Percentiles rank a stretch among this genome's conserved stretches.
Evolutionary conservation across 805 yeast genomes (phyloP).

Genomic region (Teunomyces funiuensis): DNA sequence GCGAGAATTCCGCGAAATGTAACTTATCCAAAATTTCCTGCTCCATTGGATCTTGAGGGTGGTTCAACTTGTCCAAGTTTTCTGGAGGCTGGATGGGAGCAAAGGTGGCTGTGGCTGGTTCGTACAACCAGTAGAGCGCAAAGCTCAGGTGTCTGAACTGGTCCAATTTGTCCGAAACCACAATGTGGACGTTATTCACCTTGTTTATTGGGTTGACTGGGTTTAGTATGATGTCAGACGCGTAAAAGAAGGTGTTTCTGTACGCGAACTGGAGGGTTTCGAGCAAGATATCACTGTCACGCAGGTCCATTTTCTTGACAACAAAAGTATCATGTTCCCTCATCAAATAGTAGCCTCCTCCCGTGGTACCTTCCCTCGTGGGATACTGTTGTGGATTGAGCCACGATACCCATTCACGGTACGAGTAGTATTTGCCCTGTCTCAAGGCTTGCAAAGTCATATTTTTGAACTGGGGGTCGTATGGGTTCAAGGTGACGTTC

Average conservation of each 20-base stretch:
- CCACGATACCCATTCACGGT: conserved; percentile 25
- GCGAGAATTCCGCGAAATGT: conserved; percentile 64
- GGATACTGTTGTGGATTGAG: conserved; percentile 33
- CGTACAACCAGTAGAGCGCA: conserved; percentile 38
- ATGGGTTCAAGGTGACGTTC: conserved; percentile 33
- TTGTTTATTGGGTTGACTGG: conserved; percentile 45
- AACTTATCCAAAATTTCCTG: conserved; percentile 23
- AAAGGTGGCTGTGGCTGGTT: conserved; percentile 24
- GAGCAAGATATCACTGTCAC: conserved; percentile 28
- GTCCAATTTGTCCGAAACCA: conserved; percentile 48
- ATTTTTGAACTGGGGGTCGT: conserved; percentile 25
- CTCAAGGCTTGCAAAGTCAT: conserved; percentile 26
- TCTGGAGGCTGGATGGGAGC: conserved; percentile 34
- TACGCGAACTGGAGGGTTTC: conserved; percentile 37
- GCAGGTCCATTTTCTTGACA: conserved; percentile 27
- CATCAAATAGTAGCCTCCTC: conserved; percentile 33
- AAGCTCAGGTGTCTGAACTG: conserved; percentile 46
- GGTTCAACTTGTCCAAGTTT: conserved; percentile 8
- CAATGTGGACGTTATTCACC: conserved; percentile 46
- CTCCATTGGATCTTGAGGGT: conserved; percentile 10
- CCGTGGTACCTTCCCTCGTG: conserved; percentile 7
- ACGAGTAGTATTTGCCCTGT: conserved; percentile 22
- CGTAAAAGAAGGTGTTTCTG: conserved; percentile 37
- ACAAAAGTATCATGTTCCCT: conserved; percentile 14
- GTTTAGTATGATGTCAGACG: conserved; percentile 35